These are phyloP conservation scores for Yarrowia hollandica DNA, from an alignment of 805 yeast species.

Conservation along the genomic window DNA sequence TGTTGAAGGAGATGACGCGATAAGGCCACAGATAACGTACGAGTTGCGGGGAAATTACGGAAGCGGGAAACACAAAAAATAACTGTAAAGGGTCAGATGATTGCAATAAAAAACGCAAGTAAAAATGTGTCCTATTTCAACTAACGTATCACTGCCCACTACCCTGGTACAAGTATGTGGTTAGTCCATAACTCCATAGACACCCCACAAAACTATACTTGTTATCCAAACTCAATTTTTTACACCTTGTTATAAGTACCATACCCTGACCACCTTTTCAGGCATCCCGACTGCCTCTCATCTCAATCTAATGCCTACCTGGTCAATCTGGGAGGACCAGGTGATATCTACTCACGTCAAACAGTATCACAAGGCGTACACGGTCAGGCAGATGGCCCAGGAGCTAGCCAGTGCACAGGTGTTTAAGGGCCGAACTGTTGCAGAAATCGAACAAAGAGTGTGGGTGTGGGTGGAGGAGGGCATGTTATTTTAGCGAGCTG, in stretches of 20 bases:
- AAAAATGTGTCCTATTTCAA: too few relatives aligned
- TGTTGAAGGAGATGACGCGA: too few relatives aligned
- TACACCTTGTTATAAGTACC: too few relatives aligned
- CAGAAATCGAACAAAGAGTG: slow-evolving; percentile 18
- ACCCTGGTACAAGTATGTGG: too few relatives aligned
- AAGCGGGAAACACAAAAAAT: too few relatives aligned
- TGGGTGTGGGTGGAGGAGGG: slow-evolving; percentile 27
- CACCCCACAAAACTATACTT: neutral
- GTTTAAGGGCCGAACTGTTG: slow-evolving; percentile 1
- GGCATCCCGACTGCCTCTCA: neutral
- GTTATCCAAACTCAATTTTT: slow-evolving; percentile 21
- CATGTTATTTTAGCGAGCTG: slow-evolving; percentile 14
- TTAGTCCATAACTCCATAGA: neutral
- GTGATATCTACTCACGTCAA: slow-evolving; percentile 17
- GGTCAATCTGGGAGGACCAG: slow-evolving; percentile 25
- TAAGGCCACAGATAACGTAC: too few relatives aligned
- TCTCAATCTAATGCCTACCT: neutral
- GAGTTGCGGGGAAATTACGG: too few relatives aligned
- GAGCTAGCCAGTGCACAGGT: slow-evolving; percentile 3
- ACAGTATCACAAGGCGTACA: slow-evolving; percentile 20
- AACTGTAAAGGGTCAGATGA: too few relatives aligned
- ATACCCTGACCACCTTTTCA: neutral
- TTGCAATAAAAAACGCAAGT: too few relatives aligned
- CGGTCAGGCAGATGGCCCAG: slow-evolving; percentile 23
- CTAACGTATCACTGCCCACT: too few relatives aligned